Base-by-base conservation (phyloP, 2,329 filamentous ascomycete species). In the Rasamsonia emersonii region DNA sequence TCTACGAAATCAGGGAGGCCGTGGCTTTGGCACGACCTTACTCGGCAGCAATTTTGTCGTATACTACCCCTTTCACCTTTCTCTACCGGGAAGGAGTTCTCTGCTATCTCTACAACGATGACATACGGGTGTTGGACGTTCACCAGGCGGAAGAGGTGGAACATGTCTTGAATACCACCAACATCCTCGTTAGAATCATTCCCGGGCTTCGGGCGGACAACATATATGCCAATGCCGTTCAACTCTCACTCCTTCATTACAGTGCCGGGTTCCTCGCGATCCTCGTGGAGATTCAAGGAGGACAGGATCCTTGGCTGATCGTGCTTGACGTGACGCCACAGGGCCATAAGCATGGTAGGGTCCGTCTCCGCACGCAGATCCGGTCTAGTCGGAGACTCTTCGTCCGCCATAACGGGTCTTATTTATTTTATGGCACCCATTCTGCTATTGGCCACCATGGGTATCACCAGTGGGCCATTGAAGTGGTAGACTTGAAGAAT, bases 341-440 rank as follows among this genome's bases (percentile, higher is more conserved):
- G 39, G 14, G 38, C 39, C 18, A 36, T 32, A 10, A 37, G 37
- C 9, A 50, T 4, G 44, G 52, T 18, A 52, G 56, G 15, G 39
- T 76, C 10, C 45, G 73, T 2, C 53, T 68, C 9, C 54, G 50
- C 9, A 50, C 51, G 18, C 56, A 35, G 28, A 53, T 77, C 24
- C 47, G 59, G 10, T 68, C 68, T 16, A 64, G 62, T 2, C 58
- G 65, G 17, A 76, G 71, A 38, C 56, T 86, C 2, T 83, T 86
- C 50, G 78, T 81, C 3, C 71, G 81, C 7, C 80, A 84, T 39
- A 74, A 75, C 37, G 45, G 53, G 1, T 47, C 65, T 1, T 77
- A 73, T 49, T 62, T 86, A 3, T 80, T 78, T 46, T 81, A 74
- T 43, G 82, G 79, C 4, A 79, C 75, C 0, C 73, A 77, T 50